Evolutionary conservation across 2,329 filamentous ascomycete genomes (phyloP).

Genomic region (Amauroascus verrucosus): DNA sequence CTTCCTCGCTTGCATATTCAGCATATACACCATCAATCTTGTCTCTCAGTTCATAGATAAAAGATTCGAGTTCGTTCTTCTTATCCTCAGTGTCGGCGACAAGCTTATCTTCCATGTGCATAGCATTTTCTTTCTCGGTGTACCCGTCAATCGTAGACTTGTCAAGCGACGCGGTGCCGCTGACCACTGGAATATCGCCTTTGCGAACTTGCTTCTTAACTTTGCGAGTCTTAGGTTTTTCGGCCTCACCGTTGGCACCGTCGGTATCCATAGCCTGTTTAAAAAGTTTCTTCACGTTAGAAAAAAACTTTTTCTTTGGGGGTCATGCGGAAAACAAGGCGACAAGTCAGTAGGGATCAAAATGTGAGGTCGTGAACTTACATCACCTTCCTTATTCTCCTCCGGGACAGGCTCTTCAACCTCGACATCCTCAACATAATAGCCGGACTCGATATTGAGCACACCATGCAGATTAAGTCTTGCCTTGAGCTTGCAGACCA

Average conservation of each 20-base stretch:
- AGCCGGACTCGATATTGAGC: conserved; percentile 90
- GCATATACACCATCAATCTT: conserved; percentile 89
- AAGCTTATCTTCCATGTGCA: conserved; percentile 98
- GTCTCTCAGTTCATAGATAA: conserved; percentile 91
- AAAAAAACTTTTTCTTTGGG: conserved; percentile 17
- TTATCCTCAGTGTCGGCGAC: conserved; percentile 97
- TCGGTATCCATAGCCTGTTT: conserved; percentile 78
- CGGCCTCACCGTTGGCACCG: conserved; percentile 48
- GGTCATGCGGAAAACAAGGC: conserved; percentile 6
- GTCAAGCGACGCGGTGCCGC: conserved; percentile 73
- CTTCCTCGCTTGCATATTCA: conserved; percentile 79
- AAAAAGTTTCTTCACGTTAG: conserved; percentile 21
- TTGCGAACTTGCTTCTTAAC: conserved; percentile 99
- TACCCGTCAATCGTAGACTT: conserved; percentile 53
- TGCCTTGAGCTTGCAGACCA: conserved; percentile 99
- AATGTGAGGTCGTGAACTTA: conserved; percentile 24
- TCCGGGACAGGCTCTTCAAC: conserved; percentile 85
- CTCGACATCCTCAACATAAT: conserved; percentile 96
- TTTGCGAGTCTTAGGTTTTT: conserved; percentile 79
- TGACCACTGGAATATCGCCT: conserved; percentile 80
- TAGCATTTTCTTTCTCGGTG: conserved; percentile 71
- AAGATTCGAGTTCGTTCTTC: conserved; percentile 98
- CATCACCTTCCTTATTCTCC: conserved; percentile 56
- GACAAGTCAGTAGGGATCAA: conserved; percentile 12
- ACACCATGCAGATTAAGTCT: conserved; percentile 93